These are phyloP conservation scores for Hymenoscyphus scutula DNA, from an alignment of 2,329 filamentous ascomycete species.

Conservation along the genomic window DNA sequence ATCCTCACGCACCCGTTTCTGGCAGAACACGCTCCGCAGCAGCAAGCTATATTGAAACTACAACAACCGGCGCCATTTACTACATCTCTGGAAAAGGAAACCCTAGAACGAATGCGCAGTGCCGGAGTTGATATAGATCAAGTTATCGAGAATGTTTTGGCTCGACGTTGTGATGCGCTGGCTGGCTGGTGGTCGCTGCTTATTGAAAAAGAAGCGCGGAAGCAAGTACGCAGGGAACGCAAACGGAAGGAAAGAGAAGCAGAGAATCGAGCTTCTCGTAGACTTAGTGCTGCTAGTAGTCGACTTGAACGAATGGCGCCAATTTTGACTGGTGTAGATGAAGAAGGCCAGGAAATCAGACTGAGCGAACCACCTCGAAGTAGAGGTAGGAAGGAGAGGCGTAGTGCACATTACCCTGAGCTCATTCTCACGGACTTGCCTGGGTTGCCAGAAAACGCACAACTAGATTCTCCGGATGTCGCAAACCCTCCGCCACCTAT, in stretches of 20 bases:
- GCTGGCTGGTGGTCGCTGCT: conserved; percentile 96
- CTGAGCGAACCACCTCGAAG: conserved; percentile 60
- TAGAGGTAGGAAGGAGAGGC: conserved; percentile 74
- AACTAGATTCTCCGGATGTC: conserved; percentile 35
- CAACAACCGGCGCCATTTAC: conserved; percentile 80
- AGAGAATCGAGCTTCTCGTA: conserved; percentile 74
- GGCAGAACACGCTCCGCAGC: conserved; percentile 78
- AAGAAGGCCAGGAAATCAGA: conserved; percentile 57
- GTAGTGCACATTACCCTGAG: conserved; percentile 65
- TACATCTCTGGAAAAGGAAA: conserved; percentile 84
- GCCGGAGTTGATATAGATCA: conserved; percentile 92
- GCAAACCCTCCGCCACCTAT: conserved; percentile 63
- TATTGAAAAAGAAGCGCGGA: conserved; percentile 91
- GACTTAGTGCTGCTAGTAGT: conserved; percentile 86
- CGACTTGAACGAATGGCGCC: conserved; percentile 79
- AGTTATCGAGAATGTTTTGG: conserved; percentile 89
- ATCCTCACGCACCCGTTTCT: conserved; percentile 88
- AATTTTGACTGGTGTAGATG: conserved; percentile 73
- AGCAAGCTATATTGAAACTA: conserved; percentile 84
- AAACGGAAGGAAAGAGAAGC: conserved; percentile 83
- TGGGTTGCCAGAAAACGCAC: conserved; percentile 62
- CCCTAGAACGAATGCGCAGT: conserved; percentile 85
- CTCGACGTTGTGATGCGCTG: conserved; percentile 84
- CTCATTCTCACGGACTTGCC: conserved; percentile 72
- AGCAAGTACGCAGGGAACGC: conserved; percentile 73